Conservation (phyloP, 345 rosid genomes). For the Viola odorata region DNA sequence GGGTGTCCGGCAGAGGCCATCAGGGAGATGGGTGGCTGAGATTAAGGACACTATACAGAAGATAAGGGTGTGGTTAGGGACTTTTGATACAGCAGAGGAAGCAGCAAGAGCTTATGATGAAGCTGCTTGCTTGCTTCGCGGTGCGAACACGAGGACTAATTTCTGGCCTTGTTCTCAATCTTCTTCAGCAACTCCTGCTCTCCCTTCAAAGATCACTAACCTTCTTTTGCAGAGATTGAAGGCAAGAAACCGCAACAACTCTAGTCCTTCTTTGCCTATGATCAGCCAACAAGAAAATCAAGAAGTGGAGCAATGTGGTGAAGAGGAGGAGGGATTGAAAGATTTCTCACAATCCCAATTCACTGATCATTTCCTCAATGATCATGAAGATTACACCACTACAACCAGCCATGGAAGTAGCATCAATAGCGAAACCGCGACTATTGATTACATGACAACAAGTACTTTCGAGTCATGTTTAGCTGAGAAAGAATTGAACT, state of each 20-base stretch:
- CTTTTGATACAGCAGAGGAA: constrained; percentile 49
- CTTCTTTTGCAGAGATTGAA: constrained; percentile 50
- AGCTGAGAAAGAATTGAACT: constrained; percentile 23
- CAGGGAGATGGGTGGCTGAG: constrained; percentile 58
- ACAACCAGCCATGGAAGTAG: not conserved
- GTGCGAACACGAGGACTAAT: constrained; percentile 46
- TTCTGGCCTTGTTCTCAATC: constrained; percentile 50
- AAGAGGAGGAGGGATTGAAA: constrained; percentile 9
- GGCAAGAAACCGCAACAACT: constrained; percentile 30
- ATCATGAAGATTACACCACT: constrained; percentile 23
- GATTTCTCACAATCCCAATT: constrained; percentile 30
- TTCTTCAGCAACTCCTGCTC: constrained; percentile 34
- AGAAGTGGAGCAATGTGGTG: constrained; percentile 13
- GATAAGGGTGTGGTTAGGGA: constrained; percentile 51
- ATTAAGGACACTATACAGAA: constrained; percentile 57
- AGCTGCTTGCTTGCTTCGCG: constrained; percentile 50
- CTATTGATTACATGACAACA: constrained; percentile 16
- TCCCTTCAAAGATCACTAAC: constrained; percentile 48
- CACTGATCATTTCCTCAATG: constrained; percentile 35
- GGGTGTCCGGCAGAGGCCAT: constrained; percentile 51
- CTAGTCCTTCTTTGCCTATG: constrained; percentile 8
- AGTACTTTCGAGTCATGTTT: constrained; percentile 33
- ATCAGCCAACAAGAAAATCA: constrained; percentile 9
- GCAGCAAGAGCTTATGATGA: constrained; percentile 64
- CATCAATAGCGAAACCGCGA: not conserved